These are phyloP conservation scores for Solanum sejunctum DNA, from an alignment of 257 asterid genomes.

Conservation along the genomic window DNA sequence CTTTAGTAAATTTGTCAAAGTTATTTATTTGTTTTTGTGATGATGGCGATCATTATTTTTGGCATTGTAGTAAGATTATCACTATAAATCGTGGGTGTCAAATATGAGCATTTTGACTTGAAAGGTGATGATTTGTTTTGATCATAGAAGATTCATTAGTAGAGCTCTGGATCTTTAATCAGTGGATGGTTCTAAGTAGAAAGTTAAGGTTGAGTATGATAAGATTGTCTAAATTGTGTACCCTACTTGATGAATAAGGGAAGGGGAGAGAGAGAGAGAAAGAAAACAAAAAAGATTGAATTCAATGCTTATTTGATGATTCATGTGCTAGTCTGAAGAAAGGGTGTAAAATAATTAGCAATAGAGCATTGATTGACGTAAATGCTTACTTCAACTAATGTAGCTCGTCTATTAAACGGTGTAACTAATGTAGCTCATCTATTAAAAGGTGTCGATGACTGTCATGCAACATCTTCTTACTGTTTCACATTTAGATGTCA, in stretches of 20 bases:
- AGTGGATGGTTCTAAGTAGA: not conserved
- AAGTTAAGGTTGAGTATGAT: not conserved
- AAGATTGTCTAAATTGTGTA: not conserved
- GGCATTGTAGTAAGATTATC: slow-evolving; percentile 5
- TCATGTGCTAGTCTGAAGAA: not conserved
- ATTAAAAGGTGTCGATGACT: not conserved
- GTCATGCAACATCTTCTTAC: not conserved
- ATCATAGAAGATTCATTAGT: not conserved
- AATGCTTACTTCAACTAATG: not conserved
- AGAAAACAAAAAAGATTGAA: not conserved
- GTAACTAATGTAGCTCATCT: not conserved
- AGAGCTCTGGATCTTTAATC: not conserved
- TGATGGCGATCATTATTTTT: not conserved
- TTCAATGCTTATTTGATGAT: not conserved
- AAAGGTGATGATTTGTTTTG: not conserved
- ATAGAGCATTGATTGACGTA: not conserved
- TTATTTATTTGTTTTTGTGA: not conserved
- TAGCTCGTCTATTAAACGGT: not conserved
- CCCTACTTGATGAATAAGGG: not conserved
- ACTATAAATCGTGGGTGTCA: slow-evolving; percentile 11
- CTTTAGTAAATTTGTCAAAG: not conserved
- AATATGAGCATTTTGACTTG: not conserved
- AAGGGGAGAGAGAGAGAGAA: not conserved
- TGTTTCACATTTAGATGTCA: not conserved
- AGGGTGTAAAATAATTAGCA: not conserved